Conservation (phyloP, 2,329 filamentous ascomycete species). For the Pseudocercospora eumusae region DNA sequence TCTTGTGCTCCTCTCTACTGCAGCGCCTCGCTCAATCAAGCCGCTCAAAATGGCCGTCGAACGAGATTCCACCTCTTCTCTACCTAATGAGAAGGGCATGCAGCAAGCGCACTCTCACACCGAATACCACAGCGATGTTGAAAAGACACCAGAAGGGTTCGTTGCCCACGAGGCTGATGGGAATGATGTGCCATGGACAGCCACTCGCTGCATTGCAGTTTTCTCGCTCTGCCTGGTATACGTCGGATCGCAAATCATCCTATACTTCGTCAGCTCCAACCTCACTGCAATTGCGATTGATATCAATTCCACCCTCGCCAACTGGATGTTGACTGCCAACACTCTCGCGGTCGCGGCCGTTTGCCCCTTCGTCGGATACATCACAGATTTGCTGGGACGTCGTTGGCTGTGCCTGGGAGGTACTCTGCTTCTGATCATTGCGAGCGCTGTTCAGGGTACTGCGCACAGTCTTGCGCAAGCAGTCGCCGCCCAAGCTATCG, state of each 20-base stretch:
- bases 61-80: background rate
- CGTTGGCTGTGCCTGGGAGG: conserved; percentile 26
- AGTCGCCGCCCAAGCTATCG: conserved; percentile 28
- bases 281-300: conserved; percentile 22
- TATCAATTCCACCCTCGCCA: conserved; percentile 23
- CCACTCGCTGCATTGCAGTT: conserved; percentile 28
- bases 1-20: background rate
- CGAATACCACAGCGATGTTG: conserved; percentile 23
- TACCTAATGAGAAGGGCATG: conserved; percentile 14
- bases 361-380: conserved; percentile 30
- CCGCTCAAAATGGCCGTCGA: conserved; percentile 15
- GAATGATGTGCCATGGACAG: conserved; percentile 28
- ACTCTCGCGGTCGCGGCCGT: conserved; percentile 31
- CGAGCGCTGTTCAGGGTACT: conserved; percentile 25
- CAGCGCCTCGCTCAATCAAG: background rate
- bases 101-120: conserved; percentile 12
- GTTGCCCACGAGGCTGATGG: conserved; percentile 18
- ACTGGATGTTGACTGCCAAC: conserved; percentile 32
- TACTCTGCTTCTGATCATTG: conserved; percentile 24
- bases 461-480: conserved; percentile 25
- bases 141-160: conserved; percentile 24
- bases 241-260: conserved; percentile 30
- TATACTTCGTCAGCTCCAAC: conserved; percentile 30
- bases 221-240: conserved; percentile 29
- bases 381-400: conserved; percentile 29